Conservation (phyloP, 2,329 filamentous ascomycete species). For the Pseudonectria buxi region DNA sequence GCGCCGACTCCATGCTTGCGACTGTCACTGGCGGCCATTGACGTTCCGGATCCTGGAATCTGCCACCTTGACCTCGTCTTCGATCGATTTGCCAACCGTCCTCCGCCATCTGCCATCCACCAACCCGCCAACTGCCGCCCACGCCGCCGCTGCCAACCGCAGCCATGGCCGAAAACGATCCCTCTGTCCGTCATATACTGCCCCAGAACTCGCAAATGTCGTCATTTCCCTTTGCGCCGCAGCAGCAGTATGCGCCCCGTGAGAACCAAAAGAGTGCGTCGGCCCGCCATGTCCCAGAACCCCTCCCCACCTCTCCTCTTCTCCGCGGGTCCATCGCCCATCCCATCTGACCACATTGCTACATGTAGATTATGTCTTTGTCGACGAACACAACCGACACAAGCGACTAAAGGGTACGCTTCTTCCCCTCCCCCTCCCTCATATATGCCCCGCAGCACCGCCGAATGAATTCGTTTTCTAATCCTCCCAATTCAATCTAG, state of each 20-base stretch:
- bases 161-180: conserved; percentile 55
- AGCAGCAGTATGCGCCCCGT: conserved; percentile 44
- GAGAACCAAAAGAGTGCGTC: conserved; percentile 79
- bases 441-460: no score
- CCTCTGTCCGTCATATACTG: conserved; percentile 53
- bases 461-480: no score
- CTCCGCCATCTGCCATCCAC: no score
- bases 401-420: conserved; percentile 83
- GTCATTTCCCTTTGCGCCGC: conserved; percentile 68
- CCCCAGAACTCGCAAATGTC: conserved; percentile 58
- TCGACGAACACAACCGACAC: conserved; percentile 96
- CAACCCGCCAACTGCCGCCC: no score
- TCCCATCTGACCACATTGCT: conserved; percentile 10
- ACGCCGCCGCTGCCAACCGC: conserved; percentile 4
- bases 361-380: conserved; percentile 86
- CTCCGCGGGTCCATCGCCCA: conserved; percentile 1
- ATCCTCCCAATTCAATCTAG: conserved; percentile 36
- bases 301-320: conserved; percentile 8
- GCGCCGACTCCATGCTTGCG: conserved; percentile 26
- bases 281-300: neutral
- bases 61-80: conserved; percentile 17
- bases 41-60: conserved; percentile 19
- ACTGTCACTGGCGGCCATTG: conserved; percentile 8
- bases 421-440: neutral
- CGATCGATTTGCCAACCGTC: no score